phyloP scores from a whole-genome alignment of 192 early-diverging fungal species.

The Gamsiella multidivaricata region DNA sequence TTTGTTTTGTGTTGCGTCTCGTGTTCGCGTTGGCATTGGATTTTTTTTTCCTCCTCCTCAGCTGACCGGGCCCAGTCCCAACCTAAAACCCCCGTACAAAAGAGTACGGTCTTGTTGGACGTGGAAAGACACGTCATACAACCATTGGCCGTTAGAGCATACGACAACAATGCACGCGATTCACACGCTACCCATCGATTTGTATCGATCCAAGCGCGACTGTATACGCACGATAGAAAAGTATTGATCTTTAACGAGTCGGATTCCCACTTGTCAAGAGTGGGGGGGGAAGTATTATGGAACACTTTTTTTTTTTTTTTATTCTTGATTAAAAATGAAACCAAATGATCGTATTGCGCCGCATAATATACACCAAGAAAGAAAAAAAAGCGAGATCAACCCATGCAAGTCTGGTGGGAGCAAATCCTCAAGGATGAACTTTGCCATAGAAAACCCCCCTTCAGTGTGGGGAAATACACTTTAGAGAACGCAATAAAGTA shows the following conservation, averaged over 20 bases:
- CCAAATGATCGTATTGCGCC: neutral
- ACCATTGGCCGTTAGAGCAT: neutral
- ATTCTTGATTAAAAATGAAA: neutral
- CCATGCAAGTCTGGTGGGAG: neutral
- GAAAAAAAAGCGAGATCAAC: no score
- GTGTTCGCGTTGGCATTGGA: neutral
- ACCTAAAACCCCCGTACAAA: no score
- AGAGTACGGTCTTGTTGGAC: neutral
- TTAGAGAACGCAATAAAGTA: neutral
- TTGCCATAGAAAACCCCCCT: neutral
- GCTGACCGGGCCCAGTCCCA: conserved; percentile 10
- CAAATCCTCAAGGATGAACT: neutral
- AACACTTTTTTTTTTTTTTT: conserved; percentile 4
- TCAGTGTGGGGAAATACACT: conserved; percentile 6
- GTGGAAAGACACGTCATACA: neutral
- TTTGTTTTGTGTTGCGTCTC: no score
- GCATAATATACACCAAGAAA: no score
- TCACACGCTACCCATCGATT: no score
- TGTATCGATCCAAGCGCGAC: no score
- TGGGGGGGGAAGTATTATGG: neutral
- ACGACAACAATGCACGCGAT: neutral
- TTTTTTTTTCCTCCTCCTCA: neutral
- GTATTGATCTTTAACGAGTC: no score
- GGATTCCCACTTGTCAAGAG: neutral
- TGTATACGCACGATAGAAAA: no score